Evolutionary conservation across 169 alveolate genomes (phyloP), one percentile per base, ranked within the genome.

Genomic region (Eimeria acervulina): DNA sequence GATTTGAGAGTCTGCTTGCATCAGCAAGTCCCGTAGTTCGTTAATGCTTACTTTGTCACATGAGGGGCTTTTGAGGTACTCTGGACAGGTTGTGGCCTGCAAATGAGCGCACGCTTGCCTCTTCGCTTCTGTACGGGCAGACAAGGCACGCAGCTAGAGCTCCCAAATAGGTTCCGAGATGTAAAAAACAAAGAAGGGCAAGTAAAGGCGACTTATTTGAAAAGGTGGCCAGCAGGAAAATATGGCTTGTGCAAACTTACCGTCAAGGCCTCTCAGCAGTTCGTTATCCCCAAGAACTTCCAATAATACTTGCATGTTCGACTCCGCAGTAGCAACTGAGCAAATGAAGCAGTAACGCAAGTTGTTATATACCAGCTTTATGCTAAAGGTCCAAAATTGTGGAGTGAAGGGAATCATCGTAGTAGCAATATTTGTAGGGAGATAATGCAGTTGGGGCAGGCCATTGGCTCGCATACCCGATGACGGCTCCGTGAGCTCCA

Each of bases 271-370:
- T 59, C n/a, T 47, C 31, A 87, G 93, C 80, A 87, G 40, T 26
- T 87, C 66, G 3, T 15, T 38, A 63, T 87, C 83, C 44, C 63
- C 81, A 1, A 87, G 81, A 61, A 55, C 36, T 10, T 38, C 81
- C 59, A 38, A 26, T 87, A 87, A 33, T 44, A 36, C 83, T 23
- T 26, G 66, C 47, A 36, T 61, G 81, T 87, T 87, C 40, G 93
- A 59, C 40, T 59, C 47, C 66, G 81, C 81, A n/a, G 93, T 87
- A 51, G 93, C 93, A 44, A 23, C 93, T 87, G 93, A 55, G 83
- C 81, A 61, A 33, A n/a, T 23, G 47, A 61, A 21, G 51, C 80
- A 55, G 10, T 36, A 13, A 28, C 42, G 33, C 44, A 61, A 28
- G 38, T n/a, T 7, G 13, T 26, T 40, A 28, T 12, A 4, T 23